Evolutionary conservation across 768 basidiomycete species (phyloP).

Genomic region (Xerocomellus chrysenteron): DNA sequence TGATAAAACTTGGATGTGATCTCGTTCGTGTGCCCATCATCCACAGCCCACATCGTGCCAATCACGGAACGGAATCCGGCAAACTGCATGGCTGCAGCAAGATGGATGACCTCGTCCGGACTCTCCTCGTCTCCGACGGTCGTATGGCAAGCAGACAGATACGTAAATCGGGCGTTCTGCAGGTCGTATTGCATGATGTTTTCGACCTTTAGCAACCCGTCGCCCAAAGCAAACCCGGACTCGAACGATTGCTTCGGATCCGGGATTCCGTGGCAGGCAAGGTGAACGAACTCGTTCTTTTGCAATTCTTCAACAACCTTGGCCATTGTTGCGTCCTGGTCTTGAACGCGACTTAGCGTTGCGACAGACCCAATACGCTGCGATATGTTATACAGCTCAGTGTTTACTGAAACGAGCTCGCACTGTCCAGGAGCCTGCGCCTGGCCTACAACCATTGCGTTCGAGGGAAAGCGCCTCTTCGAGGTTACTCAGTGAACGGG

Average conservation of each 20-base stretch:
- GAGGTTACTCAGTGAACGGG: too few relatives aligned
- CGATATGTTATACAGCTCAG: background rate
- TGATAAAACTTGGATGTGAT: constrained; percentile 1
- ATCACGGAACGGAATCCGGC: constrained; percentile 11
- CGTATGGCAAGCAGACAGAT: constrained; percentile 26
- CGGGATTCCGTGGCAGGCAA: constrained; percentile 25
- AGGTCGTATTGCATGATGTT: constrained; percentile 7
- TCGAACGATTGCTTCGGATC: constrained; percentile 13
- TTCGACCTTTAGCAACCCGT: background rate
- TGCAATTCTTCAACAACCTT: background rate
- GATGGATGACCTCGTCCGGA: constrained; percentile 1
- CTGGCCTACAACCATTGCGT: background rate
- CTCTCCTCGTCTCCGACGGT: background rate
- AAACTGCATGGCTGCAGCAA: constrained; percentile 1
- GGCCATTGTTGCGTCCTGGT: background rate
- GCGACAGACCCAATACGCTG: background rate
- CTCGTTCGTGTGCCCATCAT: background rate
- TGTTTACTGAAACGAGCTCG: background rate
- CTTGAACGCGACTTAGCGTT: background rate
- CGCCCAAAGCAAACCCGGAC: constrained; percentile 10
- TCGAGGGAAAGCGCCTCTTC: too few relatives aligned
- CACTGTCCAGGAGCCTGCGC: background rate
- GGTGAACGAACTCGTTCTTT: background rate
- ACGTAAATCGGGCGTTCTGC: constrained; percentile 6
- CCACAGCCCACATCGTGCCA: constrained; percentile 15